Base-by-base conservation (phyloP, 2,329 filamentous ascomycete species). In the Aplosporella prunicola region DNA sequence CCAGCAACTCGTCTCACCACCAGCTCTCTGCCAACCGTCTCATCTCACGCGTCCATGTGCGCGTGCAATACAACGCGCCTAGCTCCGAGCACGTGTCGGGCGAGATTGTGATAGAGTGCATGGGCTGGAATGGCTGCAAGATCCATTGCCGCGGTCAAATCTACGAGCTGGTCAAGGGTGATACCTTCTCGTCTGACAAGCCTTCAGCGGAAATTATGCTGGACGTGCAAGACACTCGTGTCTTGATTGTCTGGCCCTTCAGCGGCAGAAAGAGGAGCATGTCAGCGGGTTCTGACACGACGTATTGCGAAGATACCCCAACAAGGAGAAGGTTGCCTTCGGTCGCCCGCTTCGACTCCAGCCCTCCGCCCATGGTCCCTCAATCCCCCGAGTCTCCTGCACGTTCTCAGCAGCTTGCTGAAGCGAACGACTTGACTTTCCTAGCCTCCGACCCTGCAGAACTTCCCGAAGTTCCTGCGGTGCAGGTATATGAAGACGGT, bases 71-170 rank as follows among this genome's bases (percentile, higher is more conserved):
- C 59, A 75, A 89, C 45, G 72, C 81, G 15, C 76, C 84, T 9
- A 64, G 71, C 14, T 71, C 74, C 39, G 73, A 74, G 5, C 72
- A 84, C 50, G 78, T 84, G 48, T 71, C 77, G 44, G 84, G 82
- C 57, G 80, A 78, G 59, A 76, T 98, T 31, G 84, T 94, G 60
- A 82, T 98, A 50, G 72, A 85, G 52, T 98, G 91, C 68, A 76
- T 82, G 52, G 91, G 91, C 15, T 96, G 89, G 89, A 98, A 98
- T 59, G 91, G 91, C 11, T 71, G 91, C 47, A 93, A 86, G 66
- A 65, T 98, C 48, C 87, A 94, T 63, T 95, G 86, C 66, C 82
- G 89, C 61, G 86, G 86, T 40, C 78, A 80, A 47, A 82, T 85
- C 3, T 89, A 84, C 69, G 85, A 94, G 47, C 63, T 98, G 51